Base-by-base conservation (phyloP, 352 stramenopile species). In the Globisporangium cylindrosporum region DNA sequence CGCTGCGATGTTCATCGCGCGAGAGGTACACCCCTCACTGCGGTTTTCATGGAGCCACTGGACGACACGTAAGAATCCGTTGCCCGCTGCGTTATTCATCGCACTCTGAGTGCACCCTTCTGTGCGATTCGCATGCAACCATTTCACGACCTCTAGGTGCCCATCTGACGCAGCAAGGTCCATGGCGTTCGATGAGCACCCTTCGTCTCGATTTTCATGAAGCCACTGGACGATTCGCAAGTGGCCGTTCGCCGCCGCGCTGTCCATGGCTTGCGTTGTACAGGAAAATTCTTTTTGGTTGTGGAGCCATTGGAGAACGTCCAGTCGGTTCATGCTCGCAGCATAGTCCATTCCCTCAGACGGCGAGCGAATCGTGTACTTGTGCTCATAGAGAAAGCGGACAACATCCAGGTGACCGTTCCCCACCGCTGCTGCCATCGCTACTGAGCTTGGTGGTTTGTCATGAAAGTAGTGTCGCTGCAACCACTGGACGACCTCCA, bases 1-100 rank as follows among this genome's bases (percentile, higher is more conserved):
- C 4, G 46, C 46, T 25, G 46, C 46, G 46, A 54, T 54, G n/a
- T 54, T 54, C 46, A 54, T 54, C 46, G 46, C 46, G n/a, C 46
- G 46, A 54, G 18, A 25, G 5, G 46, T 54, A 15, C 46, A 54
- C 18, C 46, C 46, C 20, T 54, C 46, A 9, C 1, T 7, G 4
- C 46, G 46, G 20, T 54, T 54, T 20, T 54, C 46, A 24, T 54
- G 46, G 1, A 54, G n/a, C 46, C 46, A 54, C n/a, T 24, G 18
- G 6, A 54, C 46, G 20, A 25, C 20, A 10, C 25, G 5, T 20
- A 54, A n/a, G 20, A 54, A 54, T 14, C 46, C 46, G 20, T 54
- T 54, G 3, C 46, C 46, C 2, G 46, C 46, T 54, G 46, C 46
- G 20, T n/a, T 10, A 54, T 54, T 54, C 46, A 54, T 54, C 20